A percentile compares a stretch with the other conserved stretches of the same genome.
Evolutionary conservation across 441 rosid genomes (phyloP).

Genomic region (Raphanus hybrid): DNA sequence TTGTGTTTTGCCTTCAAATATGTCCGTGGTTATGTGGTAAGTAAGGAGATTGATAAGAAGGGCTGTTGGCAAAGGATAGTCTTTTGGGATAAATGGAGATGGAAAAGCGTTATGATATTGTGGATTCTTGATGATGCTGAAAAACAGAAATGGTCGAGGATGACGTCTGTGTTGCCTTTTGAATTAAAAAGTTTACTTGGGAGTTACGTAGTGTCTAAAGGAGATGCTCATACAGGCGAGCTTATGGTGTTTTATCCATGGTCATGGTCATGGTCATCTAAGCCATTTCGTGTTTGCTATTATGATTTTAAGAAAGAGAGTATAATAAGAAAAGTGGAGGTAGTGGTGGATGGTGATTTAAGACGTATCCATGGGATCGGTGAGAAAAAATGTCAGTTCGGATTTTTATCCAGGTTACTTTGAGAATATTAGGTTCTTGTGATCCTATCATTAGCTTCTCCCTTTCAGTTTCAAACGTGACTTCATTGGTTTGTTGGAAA

Average conservation of each 20-base stretch:
- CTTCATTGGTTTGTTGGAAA: background rate
- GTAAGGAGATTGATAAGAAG: no score
- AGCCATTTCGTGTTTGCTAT: background rate
- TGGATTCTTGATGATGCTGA: constrained; percentile 25
- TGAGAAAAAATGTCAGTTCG: background rate
- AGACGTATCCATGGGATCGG: background rate
- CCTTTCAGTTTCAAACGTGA: background rate
- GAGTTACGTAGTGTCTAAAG: background rate
- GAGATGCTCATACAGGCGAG: background rate
- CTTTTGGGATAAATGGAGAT: no score
- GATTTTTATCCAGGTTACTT: background rate
- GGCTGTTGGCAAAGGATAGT: no score
- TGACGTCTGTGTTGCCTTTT: background rate
- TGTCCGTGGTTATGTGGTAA: no score
- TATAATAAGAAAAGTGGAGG: background rate
- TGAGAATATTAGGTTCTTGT: constrained; percentile 3
- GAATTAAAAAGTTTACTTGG: background rate
- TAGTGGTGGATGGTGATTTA: background rate
- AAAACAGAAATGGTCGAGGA: background rate
- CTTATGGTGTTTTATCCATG: background rate
- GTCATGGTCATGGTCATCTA: background rate
- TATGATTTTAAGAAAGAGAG: constrained; percentile 10
- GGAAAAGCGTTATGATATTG: background rate
- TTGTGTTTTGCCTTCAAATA: no score
- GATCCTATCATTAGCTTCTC: background rate